These are phyloP conservation scores for Ashbya aceris DNA, from an alignment of 1,139 yeast genomes.

Conservation along the genomic window DNA sequence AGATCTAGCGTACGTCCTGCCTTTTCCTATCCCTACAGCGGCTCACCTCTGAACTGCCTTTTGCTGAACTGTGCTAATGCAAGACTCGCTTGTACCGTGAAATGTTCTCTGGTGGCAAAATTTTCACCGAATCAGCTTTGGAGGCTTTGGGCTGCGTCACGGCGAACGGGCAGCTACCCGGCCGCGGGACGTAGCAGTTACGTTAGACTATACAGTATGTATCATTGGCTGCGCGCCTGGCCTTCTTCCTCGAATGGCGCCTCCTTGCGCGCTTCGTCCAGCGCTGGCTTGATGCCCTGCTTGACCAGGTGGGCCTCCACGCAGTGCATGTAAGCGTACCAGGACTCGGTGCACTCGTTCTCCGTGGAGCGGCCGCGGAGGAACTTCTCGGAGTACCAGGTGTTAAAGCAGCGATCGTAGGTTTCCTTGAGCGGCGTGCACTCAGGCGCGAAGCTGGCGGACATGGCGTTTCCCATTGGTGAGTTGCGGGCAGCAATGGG, in stretches of 20 bases:
- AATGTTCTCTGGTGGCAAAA: conserved; percentile 4
- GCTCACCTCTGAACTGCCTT: neutral
- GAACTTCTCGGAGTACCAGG: conserved; percentile 80
- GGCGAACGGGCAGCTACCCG: neutral
- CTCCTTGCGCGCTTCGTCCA: conserved; percentile 85
- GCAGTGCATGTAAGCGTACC: conserved; percentile 82
- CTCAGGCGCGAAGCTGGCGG: conserved; percentile 91
- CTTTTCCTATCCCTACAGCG: no score
- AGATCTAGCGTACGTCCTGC: neutral
- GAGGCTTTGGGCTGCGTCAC: neutral
- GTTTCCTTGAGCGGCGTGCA: conserved; percentile 78
- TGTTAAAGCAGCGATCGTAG: conserved; percentile 88
- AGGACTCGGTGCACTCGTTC: conserved; percentile 84
- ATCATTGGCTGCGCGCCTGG: conserved; percentile 5
- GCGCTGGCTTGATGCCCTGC: conserved; percentile 46
- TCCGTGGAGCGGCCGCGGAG: conserved; percentile 42
- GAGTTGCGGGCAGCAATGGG: no score
- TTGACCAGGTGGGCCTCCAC: conserved; percentile 44
- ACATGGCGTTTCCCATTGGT: conserved; percentile 71
- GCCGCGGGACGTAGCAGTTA: neutral
- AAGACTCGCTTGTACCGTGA: neutral
- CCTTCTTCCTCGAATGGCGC: conserved; percentile 79
- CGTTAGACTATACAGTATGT: neutral
- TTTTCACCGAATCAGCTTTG: conserved; percentile 3
- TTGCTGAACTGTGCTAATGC: neutral